Evolutionary conservation across 2,329 filamentous ascomycete species (phyloP).

Genomic region (Beauveria pseudobassiana): DNA sequence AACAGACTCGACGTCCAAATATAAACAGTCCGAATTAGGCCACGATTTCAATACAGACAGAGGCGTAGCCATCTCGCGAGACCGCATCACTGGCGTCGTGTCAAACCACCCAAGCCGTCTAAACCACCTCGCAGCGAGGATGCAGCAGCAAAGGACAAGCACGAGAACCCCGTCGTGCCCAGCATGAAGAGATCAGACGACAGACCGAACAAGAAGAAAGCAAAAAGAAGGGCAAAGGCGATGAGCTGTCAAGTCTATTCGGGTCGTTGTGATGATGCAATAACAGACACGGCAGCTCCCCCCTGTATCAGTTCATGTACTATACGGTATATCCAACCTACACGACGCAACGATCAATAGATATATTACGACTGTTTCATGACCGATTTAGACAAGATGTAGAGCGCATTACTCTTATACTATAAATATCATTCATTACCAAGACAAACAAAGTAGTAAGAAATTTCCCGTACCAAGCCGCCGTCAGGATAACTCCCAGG

Average conservation of each 20-base stretch:
- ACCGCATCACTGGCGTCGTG: background rate
- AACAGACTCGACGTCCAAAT: background rate
- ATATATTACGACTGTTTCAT: background rate
- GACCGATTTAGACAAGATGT: background rate
- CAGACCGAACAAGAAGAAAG: conserved; percentile 36
- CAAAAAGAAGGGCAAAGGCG: conserved; percentile 49
- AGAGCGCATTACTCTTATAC: background rate
- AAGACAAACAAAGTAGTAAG: background rate
- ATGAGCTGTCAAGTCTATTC: conserved; percentile 71
- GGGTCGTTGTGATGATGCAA: conserved; percentile 36
- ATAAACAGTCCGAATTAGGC: background rate
- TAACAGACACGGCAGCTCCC: background rate
- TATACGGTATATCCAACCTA: background rate
- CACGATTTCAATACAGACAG: conserved; percentile 16
- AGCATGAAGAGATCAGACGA: conserved; percentile 13
- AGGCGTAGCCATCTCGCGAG: conserved; percentile 24
- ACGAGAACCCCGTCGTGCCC: conserved; percentile 28
- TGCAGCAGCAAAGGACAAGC: background rate
- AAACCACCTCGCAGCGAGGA: background rate
- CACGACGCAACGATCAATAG: background rate
- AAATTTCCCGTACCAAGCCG: background rate
- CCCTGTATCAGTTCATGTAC: background rate
- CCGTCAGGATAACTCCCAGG: background rate
- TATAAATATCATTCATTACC: conserved; percentile 4
- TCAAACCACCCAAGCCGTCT: background rate